A percentile compares a stretch with the other conserved stretches of the same genome.
Conservation (phyloP, 2,329 filamentous ascomycete species). For the Penicillium sp. region DNA sequence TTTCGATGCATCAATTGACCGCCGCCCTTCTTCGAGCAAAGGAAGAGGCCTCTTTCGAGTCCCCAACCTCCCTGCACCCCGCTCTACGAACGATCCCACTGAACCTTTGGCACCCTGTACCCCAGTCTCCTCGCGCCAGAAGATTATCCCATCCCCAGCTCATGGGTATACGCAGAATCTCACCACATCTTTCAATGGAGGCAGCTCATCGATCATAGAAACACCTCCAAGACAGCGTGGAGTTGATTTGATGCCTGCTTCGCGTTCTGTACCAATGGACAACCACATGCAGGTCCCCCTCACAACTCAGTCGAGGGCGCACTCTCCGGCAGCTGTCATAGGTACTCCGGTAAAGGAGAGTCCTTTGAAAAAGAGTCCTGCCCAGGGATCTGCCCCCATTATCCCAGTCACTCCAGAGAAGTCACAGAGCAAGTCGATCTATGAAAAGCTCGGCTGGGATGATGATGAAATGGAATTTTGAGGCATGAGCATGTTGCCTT, state of each 20-base stretch:
- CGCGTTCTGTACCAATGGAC: constrained; percentile 9
- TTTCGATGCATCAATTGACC: constrained; percentile 6
- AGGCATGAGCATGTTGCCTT: background rate
- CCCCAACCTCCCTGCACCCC: constrained; percentile 26
- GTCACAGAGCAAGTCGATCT: constrained; percentile 39
- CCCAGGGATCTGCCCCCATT: constrained; percentile 3
- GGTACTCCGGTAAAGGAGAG: constrained; percentile 34
- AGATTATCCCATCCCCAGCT: constrained; percentile 6
- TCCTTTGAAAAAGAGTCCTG: background rate
- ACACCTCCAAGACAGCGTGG: constrained; percentile 27
- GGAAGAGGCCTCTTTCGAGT: constrained; percentile 26
- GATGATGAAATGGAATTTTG: constrained; percentile 35
- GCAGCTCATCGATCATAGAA: constrained; percentile 27
- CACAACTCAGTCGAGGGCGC: constrained; percentile 4
- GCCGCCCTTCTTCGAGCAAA: constrained; percentile 16
- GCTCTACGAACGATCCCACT: constrained; percentile 7
- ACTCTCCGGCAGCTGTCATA: constrained; percentile 21
- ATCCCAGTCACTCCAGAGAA: constrained; percentile 36
- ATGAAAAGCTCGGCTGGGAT: constrained; percentile 46
- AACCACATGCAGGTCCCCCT: constrained; percentile 3
- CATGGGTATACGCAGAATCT: constrained; percentile 6
- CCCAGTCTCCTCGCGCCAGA: constrained; percentile 27
- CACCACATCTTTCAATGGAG: constrained; percentile 4
- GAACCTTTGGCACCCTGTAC: constrained; percentile 27
- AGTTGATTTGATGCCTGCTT: constrained; percentile 1